Base-by-base conservation (phyloP, 148 eudicot genomes). In the Salicornia ramosissima region DNA sequence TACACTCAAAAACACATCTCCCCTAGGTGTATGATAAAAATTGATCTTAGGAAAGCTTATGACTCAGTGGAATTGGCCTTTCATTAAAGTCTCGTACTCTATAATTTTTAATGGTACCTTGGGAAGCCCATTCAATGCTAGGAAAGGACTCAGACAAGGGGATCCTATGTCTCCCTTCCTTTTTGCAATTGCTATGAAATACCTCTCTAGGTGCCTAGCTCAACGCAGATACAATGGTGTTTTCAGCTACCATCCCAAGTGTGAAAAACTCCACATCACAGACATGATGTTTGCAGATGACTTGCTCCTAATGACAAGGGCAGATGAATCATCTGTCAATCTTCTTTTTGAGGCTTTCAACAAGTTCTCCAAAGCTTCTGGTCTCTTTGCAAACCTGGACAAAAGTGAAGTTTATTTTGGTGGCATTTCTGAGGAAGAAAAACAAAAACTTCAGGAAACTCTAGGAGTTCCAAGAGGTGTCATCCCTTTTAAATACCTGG, bases 391-490 rank as follows among this genome's bases (percentile, higher is more conserved):
- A 0, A 46, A 46, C 2, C 16, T 36, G 4, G 42, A 36, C 5
- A 36, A 36, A 9, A 36, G 42, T 36, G 42, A 36, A 9, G 42
- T 36, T 46, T 46, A 46, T 13, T 16, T 46, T 46, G 21, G 51
- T 46, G 51, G 51, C 1, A 16, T 46, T 12, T 13, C 21, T 46
- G 18, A 12, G 0, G 18, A 1, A 11, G 51, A 46, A 1, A 1
- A 46, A 3, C 2, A 0, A 0, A 0, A 3, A 12, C 19, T 46
- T 0, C 0, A 1, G 2, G 2, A 11, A 12, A 19, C 1, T 11
- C 2, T 46, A 12, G 51, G 51, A 3, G 51, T 46, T 11, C 1
- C 51, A 0, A 12, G 0, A 1, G 51, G 51, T 0, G 16, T 12
- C 2, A 46, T 46, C 3, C 51, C 51, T 1, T 46, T 46, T 2